Evolutionary conservation across 257 asterid species (phyloP), one percentile per base, ranked within the genome.

Genomic region (Knoxia roxburghii): DNA sequence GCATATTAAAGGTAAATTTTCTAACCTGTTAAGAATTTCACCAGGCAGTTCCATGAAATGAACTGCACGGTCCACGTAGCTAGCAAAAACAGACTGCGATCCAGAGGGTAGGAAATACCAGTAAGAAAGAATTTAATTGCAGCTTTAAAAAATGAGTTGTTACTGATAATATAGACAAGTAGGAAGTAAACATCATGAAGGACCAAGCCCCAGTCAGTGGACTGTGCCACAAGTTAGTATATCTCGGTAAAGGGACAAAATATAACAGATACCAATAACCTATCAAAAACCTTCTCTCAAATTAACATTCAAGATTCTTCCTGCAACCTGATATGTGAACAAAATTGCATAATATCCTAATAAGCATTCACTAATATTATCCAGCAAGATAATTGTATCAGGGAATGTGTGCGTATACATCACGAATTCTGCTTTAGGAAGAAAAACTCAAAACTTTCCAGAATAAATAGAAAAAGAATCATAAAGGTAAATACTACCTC

Each of bases 11-110:
- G 2, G 24, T 10, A 33, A 65, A 8, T 35, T 61, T 37, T 72
- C 79, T 51, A 55, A 69, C 99, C 99, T 94, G 84, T 88, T 94
- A 27, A 88, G 89, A 58, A 94, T 84, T 75, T 94, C 99, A 75
- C 99, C 99, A 69, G 99, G 99, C 72, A 94, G 95, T 72, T 88
- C 99, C 99, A 90, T 94, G 80, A 94, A 94, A 84, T 87, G 99
- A 78, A 94, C 92, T 53, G 95, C 83, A 61, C 97, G 97, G 43
- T 87, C 97, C 70, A 84, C 87, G 49, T 94, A 94, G 76, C 96
- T 90, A 66, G 88, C 84, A 83, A 90, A 94, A 67, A 90, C 89
- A 63, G 96, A 86, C 99, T 94, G 90, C 79, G 71, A 21, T 53
- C 58, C 60, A 69, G 64, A 65, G 37, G 48, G 51, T 41, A 37